Percentiles rank a stretch among this genome's conserved stretches.
Evolutionary conservation across 139 green algal genomes (phyloP).

Genomic region (Chlorella sorokiniana): DNA sequence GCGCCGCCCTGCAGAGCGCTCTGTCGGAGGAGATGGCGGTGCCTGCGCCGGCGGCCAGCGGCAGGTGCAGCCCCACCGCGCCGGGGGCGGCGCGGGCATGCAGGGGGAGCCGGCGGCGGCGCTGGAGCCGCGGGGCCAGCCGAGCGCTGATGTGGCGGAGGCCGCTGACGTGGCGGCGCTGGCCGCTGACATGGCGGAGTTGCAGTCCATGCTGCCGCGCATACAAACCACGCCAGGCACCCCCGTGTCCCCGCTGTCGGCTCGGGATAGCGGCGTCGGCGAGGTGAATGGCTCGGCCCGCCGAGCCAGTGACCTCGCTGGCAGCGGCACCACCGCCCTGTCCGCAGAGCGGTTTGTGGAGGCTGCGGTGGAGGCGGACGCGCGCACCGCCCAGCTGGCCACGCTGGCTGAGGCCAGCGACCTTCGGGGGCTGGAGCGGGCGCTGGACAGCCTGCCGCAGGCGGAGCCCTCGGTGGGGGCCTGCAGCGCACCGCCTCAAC

Average conservation of each 20-base stretch:
- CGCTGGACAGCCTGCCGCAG: conserved; percentile 55
- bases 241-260: not conserved
- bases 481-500: not conserved
- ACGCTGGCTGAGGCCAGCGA: conserved; percentile 80
- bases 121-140: not conserved
- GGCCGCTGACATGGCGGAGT: conserved; percentile 24
- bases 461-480: not conserved
- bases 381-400: conserved; percentile 71
- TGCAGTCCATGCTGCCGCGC: conserved; percentile 22
- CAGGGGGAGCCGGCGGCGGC: not conserved
- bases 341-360: conserved; percentile 27
- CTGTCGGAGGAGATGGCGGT: not conserved
- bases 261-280: not conserved
- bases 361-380: conserved; percentile 29
- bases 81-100: not conserved
- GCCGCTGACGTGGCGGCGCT: not conserved
- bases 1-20: not conserved
- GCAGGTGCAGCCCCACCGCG: not conserved
- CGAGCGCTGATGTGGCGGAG: not conserved
- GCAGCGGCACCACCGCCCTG: conserved; percentile 36
- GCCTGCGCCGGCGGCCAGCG: not conserved
- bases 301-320: not conserved
- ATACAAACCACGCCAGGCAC: conserved; percentile 21
- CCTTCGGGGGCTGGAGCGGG: conserved; percentile 64
- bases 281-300: too few relatives aligned